Percentiles rank a stretch among this genome's conserved stretches.
These are phyloP conservation scores for Chlamydomonas eustigma DNA, from an alignment of 139 green algal species.

Conservation along the genomic window DNA sequence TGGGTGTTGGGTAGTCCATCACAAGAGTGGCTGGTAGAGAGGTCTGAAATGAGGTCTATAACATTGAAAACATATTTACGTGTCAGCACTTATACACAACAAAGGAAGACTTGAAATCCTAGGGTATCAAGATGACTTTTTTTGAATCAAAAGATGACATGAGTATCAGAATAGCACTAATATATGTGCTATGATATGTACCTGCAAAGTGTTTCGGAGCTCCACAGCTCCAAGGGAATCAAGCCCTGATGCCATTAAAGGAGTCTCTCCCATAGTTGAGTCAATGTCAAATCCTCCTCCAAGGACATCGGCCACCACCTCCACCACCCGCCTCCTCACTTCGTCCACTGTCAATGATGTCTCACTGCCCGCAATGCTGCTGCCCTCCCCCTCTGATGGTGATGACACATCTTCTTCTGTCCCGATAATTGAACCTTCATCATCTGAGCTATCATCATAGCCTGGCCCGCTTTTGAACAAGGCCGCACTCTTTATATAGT, in stretches of 20 bases:
- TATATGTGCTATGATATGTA: no score
- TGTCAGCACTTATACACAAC: no score
- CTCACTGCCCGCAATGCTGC: no score
- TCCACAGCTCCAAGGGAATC: conserved; percentile 60
- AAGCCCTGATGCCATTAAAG: conserved; percentile 57
- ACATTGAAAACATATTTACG: neutral
- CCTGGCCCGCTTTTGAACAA: neutral
- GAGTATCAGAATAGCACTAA: no score
- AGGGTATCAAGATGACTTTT: no score
- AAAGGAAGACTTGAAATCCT: no score
- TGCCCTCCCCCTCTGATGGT: no score
- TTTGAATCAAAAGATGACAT: no score
- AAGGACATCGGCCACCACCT: neutral
- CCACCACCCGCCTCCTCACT: neutral
- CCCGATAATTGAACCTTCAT: neutral
- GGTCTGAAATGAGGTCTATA: conserved; percentile 15
- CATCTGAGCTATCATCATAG: neutral
- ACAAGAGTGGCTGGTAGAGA: conserved; percentile 52
- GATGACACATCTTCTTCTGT: neutral
- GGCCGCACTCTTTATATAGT: no score
- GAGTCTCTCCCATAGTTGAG: conserved; percentile 12
- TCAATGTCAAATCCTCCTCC: no score
- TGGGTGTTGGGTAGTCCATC: conserved; percentile 58
- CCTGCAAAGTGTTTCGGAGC: conserved; percentile 53
- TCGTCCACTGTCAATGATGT: neutral